A percentile compares a stretch with the other conserved stretches of the same genome.
phyloP scores from a whole-genome alignment of 2,329 filamentous ascomycete genomes.

The Colletotrichum chrysophilum region DNA sequence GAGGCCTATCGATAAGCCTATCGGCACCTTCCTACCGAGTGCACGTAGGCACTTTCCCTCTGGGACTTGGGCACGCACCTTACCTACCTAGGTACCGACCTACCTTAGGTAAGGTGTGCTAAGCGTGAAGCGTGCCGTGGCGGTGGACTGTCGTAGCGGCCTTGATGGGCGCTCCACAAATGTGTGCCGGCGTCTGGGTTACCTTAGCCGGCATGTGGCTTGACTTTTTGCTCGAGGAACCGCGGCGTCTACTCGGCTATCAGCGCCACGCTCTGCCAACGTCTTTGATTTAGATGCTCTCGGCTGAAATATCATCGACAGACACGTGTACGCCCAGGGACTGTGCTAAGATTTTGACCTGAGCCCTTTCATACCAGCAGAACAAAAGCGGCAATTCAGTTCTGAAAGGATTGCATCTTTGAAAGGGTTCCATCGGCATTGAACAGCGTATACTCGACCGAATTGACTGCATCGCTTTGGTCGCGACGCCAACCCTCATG shows the following conservation, averaged over 20 bases:
- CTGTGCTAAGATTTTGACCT: not conserved
- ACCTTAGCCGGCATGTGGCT: not conserved
- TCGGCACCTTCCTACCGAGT: too few relatives aligned
- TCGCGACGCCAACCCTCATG: constrained; percentile 23
- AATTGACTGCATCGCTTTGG: not conserved
- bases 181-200: not conserved
- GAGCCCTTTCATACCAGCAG: too few relatives aligned
- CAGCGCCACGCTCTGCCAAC: constrained; percentile 4
- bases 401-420: not conserved
- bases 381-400: not conserved
- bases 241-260: constrained; percentile 4
- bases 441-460: not conserved
- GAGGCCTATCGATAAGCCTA: too few relatives aligned
- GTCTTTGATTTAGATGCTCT: not conserved
- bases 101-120: not conserved
- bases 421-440: not conserved
- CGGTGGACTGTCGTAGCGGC: not conserved
- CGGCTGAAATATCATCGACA: not conserved
- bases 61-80: too few relatives aligned
- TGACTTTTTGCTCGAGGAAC: not conserved
- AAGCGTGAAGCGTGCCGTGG: not conserved
- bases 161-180: not conserved
- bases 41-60: too few relatives aligned
- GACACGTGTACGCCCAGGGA: not conserved
- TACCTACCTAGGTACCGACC: too few relatives aligned